Percentiles rank a stretch among this genome's conserved stretches.
phyloP scores from a whole-genome alignment of 371 early-diverging fungal species.

The Fennellomyces sp. region DNA sequence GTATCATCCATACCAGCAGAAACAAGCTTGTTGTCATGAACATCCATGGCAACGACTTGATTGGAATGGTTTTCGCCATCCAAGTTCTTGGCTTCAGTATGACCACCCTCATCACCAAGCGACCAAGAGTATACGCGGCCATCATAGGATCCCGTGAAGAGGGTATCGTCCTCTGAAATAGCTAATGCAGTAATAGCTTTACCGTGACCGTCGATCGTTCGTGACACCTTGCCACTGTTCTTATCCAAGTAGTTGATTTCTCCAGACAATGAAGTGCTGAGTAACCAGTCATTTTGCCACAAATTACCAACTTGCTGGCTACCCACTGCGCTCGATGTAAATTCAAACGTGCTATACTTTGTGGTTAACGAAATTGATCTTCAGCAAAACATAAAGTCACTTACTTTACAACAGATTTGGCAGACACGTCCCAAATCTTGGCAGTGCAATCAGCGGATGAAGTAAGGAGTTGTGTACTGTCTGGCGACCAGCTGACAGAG shows the following conservation, averaged over 20 bases:
- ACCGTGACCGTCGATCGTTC: slow-evolving; percentile 78
- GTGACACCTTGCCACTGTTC: slow-evolving; percentile 51
- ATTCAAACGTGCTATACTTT: slow-evolving; percentile 51
- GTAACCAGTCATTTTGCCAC: slow-evolving; percentile 78
- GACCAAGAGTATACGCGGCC: slow-evolving; percentile 82
- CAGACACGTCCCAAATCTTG: slow-evolving; percentile 91
- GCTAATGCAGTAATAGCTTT: slow-evolving; percentile 85
- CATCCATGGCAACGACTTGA: slow-evolving; percentile 63
- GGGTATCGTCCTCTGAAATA: slow-evolving; percentile 51
- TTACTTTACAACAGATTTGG: slow-evolving; percentile 73
- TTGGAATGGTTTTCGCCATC: slow-evolving; percentile 71
- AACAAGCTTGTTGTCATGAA: slow-evolving; percentile 47
- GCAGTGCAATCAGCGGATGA: slow-evolving; percentile 87
- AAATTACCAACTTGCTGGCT: slow-evolving; percentile 95
- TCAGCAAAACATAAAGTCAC: slow-evolving; percentile 8
- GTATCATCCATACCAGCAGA: slow-evolving; percentile 85
- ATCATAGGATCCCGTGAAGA: slow-evolving; percentile 92
- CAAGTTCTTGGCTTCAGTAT: slow-evolving; percentile 34
- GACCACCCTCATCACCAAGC: slow-evolving; percentile 32
- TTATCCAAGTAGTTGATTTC: slow-evolving; percentile 84
- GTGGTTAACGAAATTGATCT: not conserved
- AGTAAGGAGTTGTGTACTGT: slow-evolving; percentile 76
- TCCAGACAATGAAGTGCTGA: slow-evolving; percentile 83
- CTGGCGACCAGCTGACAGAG: slow-evolving; percentile 88
- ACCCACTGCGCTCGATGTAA: slow-evolving; percentile 45